Evolutionary conservation across 2,329 filamentous ascomycete genomes (phyloP).

Genomic region (Cladorrhinum sp.): DNA sequence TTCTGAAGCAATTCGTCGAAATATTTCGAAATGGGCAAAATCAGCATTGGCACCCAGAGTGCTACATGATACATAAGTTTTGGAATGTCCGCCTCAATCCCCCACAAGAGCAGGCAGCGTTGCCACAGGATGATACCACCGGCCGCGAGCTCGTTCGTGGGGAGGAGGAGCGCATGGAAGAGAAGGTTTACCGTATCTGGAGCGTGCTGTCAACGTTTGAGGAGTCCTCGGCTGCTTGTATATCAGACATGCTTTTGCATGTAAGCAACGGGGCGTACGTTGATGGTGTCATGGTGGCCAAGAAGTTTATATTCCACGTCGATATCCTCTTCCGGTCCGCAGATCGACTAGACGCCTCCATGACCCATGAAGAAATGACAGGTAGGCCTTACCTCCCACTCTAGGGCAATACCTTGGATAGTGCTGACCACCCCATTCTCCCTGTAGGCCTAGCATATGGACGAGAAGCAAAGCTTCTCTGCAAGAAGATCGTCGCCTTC

Average conservation of each 20-base stretch:
- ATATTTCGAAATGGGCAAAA: slow-evolving; percentile 98
- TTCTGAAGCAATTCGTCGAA: slow-evolving; percentile 98
- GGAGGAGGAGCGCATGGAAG: slow-evolving; percentile 91
- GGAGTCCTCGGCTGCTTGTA: slow-evolving; percentile 95
- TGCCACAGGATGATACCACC: slow-evolving; percentile 50
- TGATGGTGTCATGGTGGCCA: slow-evolving; percentile 90
- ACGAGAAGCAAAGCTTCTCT: slow-evolving; percentile 96
- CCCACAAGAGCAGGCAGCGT: slow-evolving; percentile 50
- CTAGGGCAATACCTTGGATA: background rate
- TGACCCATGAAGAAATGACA: slow-evolving; percentile 69
- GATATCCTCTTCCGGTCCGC: slow-evolving; percentile 88
- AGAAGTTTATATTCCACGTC: slow-evolving; percentile 94
- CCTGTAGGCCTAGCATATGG: slow-evolving; percentile 77
- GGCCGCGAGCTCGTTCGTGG: slow-evolving; percentile 73
- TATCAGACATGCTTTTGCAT: slow-evolving; percentile 97
- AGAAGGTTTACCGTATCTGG: slow-evolving; percentile 98
- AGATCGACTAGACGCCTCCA: slow-evolving; percentile 75
- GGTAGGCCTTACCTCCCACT: slow-evolving; percentile 48
- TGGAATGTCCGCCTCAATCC: slow-evolving; percentile 91
- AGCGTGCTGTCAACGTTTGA: slow-evolving; percentile 96
- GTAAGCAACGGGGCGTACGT: slow-evolving; percentile 97
- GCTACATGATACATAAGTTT: slow-evolving; percentile 99
- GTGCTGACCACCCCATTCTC: slow-evolving; percentile 11
- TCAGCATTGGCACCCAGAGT: slow-evolving; percentile 99
- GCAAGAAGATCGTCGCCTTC: slow-evolving; percentile 98